Base-by-base conservation (phyloP, 176 grass and related monocot species). In the Poa pratensis region DNA sequence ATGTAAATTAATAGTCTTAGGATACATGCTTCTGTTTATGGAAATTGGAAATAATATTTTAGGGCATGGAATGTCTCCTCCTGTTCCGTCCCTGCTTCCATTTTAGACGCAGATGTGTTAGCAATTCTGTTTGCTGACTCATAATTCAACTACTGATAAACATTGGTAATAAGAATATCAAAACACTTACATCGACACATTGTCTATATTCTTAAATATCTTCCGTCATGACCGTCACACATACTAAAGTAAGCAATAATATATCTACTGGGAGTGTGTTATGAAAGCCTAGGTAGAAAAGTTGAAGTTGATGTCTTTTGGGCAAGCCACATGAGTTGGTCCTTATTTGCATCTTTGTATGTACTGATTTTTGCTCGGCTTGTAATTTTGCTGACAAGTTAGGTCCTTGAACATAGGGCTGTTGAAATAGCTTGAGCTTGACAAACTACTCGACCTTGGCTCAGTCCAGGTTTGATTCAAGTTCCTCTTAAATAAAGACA, bases 21-120 rank as follows among this genome's bases (percentile, higher is more conserved):
- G 57, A 20, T 45, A 42, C 5, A 28, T 28, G 77, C 16, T 11
- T 80, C 37, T 64, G 77, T 61, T 13, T 46, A 53, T 32, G 60
- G 55, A 80, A 48, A 65, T 34, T 49, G 60, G 55, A 80, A 65
- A 80, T 61, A 78, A 78, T 26, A 78, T 61, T 78, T 23, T 46
- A 62, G 22, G 7, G 15, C 18, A 2, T 12, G 9, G 5, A 32
- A 65, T 49, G 17, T 32, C 50, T 20, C 23, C 34, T 27, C 23
- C 40, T 80, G 15, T 61, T 80, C 16, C 7, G 34, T 65, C 42
- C 39, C 10, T 65, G 9, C 42, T 65, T 64, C 59, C 77, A 63
- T 65, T 49, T 6, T 65, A 80, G 45, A 65, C 3, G 59, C 22
- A 77, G 27, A 50, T 5, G 9, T 46, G 24, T 49, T 65, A 50